Evolutionary conservation across 192 early-diverging fungal species (phyloP), one percentile per base, ranked within the genome.

Genomic region (Pilaira anomala): DNA sequence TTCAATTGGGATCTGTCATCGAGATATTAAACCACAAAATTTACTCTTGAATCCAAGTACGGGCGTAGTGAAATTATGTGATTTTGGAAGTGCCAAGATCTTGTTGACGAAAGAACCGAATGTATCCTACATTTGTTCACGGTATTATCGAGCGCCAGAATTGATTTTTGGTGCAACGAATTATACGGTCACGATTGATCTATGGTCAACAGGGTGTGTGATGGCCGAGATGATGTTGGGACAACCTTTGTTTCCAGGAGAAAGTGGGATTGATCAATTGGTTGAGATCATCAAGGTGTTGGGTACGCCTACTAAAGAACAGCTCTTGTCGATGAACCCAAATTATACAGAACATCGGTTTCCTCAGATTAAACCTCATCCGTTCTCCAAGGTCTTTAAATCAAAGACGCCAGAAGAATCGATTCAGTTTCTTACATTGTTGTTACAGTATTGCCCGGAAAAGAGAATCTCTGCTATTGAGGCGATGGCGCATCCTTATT

Each of bases 11-110:
- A 95, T 98, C 62, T 98, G 96, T 76, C 96, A 98, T 63, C 87
- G 96, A 51, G 96, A 98, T 73, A 98, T 98, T 71, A 98, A 98
- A 76, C 96, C 96, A 54, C 96, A 98, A 77, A 98, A 98, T 75
- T 73, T 98, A 75, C 84, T 98, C 48, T 81, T 98, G 30, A 89
- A 96, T 78, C 90, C 91, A 55, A 61, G 79, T 14, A 86, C 83
- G 8, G 93, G 94, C 24, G 84, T 98, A 49, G 79, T 98, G 49
- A 98, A 98, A 71, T 81, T 98, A 52, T 96, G 94, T 73, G 96
- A 98, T 75, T 98, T 98, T 79, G 96, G 96, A 55, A 89, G 88
- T 61, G 96, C 96, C 40, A 98, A 98, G 80, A 91, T 92, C 13
- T 83, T 98, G 42, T 76, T 95, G 8, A 82, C 88, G 14, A 94